Evolutionary conservation across 352 stramenopile genomes (phyloP).

Genomic region (Phytophthora macrochlamydospora): DNA sequence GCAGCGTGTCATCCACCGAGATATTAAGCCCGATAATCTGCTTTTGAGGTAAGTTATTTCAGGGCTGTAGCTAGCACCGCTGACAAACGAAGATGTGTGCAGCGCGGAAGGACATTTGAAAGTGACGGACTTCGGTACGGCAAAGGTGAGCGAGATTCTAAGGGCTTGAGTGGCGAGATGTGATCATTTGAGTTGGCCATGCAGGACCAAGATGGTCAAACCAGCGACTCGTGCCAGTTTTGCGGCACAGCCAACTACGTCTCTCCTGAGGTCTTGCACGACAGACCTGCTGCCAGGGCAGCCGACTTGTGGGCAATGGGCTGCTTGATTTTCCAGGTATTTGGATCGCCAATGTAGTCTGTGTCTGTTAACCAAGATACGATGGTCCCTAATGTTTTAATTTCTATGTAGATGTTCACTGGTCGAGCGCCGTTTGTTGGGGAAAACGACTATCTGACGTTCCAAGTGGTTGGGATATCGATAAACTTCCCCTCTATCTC

Average conservation of each 20-base stretch:
- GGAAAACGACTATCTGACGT: slow-evolving; percentile 92
- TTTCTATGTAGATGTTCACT: slow-evolving; percentile 68
- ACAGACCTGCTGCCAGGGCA: slow-evolving; percentile 71
- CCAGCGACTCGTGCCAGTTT: slow-evolving; percentile 69
- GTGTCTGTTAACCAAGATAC: neutral
- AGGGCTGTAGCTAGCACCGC: neutral
- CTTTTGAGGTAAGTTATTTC: slow-evolving; percentile 63
- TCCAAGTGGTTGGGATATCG: slow-evolving; percentile 70
- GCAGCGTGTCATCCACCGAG: slow-evolving; percentile 94
- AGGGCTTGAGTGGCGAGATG: neutral
- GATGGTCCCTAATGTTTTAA: too few species aligned
- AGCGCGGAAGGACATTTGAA: slow-evolving; percentile 87
- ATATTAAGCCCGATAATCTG: slow-evolving; percentile 95
- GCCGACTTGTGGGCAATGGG: slow-evolving; percentile 93
- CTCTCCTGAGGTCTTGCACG: slow-evolving; percentile 91
- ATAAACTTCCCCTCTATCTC: neutral
- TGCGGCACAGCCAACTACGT: slow-evolving; percentile 92
- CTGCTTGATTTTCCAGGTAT: slow-evolving; percentile 88
- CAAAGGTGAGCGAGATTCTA: slow-evolving; percentile 50
- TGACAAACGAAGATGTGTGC: neutral
- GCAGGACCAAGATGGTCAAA: slow-evolving; percentile 77
- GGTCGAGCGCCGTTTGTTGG: slow-evolving; percentile 86
- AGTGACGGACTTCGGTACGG: slow-evolving; percentile 90
- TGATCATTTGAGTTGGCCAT: slow-evolving; percentile 11
- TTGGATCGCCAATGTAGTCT: neutral